phyloP scores from a whole-genome alignment of 371 early-diverging fungal genomes.

The Dichotomocladium elegans region DNA sequence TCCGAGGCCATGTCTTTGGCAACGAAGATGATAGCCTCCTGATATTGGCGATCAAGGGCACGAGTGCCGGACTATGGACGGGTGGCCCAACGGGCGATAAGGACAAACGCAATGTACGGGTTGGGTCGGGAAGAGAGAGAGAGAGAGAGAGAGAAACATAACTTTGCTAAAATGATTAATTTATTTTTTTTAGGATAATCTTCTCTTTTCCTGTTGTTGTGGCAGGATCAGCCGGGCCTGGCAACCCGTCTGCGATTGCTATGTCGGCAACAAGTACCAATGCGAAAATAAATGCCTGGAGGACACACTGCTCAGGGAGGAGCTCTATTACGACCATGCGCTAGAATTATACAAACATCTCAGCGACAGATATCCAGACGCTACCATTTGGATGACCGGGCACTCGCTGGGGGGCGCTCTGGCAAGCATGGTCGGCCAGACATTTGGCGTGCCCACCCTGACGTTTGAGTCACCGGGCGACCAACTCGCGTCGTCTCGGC shows the following conservation, averaged over 20 bases:
- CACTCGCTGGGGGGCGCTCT: slow-evolving; percentile 94
- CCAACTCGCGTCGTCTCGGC: slow-evolving; percentile 66
- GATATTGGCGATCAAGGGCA: slow-evolving; percentile 90
- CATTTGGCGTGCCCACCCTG: slow-evolving; percentile 84
- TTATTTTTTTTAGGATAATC: slow-evolving; percentile 69
- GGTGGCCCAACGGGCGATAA: slow-evolving; percentile 77
- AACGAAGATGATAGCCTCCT: slow-evolving; percentile 63
- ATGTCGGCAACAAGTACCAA: slow-evolving; percentile 40
- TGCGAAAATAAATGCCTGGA: slow-evolving; percentile 71
- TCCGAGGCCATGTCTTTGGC: slow-evolving; percentile 90
- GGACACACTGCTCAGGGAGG: slow-evolving; percentile 50
- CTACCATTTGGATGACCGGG: slow-evolving; percentile 85
- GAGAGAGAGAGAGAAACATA: slow-evolving; percentile 1
- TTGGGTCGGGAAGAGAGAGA: no score
- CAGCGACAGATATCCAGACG: slow-evolving; percentile 57
- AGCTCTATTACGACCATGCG: slow-evolving; percentile 82
- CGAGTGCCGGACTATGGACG: slow-evolving; percentile 71
- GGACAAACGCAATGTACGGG: slow-evolving; percentile 86
- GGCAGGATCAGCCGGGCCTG: slow-evolving; percentile 86
- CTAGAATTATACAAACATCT: slow-evolving; percentile 53
- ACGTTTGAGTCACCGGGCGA: slow-evolving; percentile 92
- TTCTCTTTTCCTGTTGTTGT: slow-evolving; percentile 97
- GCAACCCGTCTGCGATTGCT: slow-evolving; percentile 85
- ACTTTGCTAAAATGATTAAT: neutral
- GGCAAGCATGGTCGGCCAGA: slow-evolving; percentile 77